A percentile compares a stretch with the other conserved stretches of the same genome.
Evolutionary conservation across 2,329 filamentous ascomycete species (phyloP).

Genomic region (Orbilia javanica): DNA sequence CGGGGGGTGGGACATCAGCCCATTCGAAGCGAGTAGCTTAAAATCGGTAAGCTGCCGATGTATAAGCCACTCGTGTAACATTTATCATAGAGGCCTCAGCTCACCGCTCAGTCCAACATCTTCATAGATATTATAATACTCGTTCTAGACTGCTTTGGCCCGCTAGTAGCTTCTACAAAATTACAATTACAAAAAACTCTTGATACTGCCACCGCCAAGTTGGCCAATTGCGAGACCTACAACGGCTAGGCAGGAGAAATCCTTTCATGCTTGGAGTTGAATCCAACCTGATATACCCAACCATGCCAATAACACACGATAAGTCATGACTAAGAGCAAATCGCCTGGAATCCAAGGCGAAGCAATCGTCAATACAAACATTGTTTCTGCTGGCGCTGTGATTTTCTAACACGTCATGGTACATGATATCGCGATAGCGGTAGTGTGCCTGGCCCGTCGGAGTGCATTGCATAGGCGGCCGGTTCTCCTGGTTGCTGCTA

Average conservation of each 20-base stretch:
- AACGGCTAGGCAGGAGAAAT: neutral
- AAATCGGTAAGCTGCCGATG: slow-evolving; percentile 16
- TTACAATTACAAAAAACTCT: neutral
- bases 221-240: neutral
- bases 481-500: neutral
- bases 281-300: neutral
- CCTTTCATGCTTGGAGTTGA: neutral
- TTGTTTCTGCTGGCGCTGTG: slow-evolving; percentile 40
- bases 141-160: neutral
- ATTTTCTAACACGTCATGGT: slow-evolving; percentile 5
- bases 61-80: slow-evolving; percentile 21
- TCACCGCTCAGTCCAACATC: neutral
- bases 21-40: neutral
- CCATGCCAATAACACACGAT: neutral
- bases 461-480: slow-evolving; percentile 8
- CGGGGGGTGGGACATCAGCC: neutral
- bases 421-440: slow-evolving; percentile 21
- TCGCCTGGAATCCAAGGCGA: slow-evolving; percentile 2
- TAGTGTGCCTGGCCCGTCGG: neutral
- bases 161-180: neutral
- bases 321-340: neutral
- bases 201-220: neutral
- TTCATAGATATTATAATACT: neutral
- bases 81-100: neutral
- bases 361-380: slow-evolving; percentile 15